Evolutionary conservation across 1,139 yeast genomes (phyloP), one percentile per base, ranked within the genome.

Genomic region (Suhomyces anneliseae): DNA sequence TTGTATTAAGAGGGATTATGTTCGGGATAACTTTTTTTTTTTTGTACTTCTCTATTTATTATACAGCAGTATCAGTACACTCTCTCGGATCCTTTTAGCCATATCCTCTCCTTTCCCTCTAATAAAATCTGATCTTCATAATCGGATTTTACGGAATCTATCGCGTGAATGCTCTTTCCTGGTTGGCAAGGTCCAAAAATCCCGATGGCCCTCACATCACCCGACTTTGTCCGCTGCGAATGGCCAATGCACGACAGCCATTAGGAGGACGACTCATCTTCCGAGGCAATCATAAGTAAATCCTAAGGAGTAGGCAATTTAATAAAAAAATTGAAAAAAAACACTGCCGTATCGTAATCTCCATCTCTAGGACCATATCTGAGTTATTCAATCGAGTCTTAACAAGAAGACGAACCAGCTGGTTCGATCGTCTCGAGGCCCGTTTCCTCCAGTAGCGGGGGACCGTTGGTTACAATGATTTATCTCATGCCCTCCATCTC

Each of bases 211-310:
- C n/a, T 7, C 7, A 29, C 9, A 29, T 24, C 48, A 45, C 48
- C 48, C 48, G 48, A 39, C 24, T 27, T 42, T 38, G 36, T 34
- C 48, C 48, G 45, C 40, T 36, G 41, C 40, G 27, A 39, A 36
- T 33, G 8, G 12, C 34, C 27, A 27, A 34, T 36, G 38, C 41
- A 26, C 31, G 32, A 44, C 44, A 42, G 34, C 40, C 24, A 14
- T 27, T 24, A 46, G 37, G 47, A 34, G 41, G 45, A 43, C 36
- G 47, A 43, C 46, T 43, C 49, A 46, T 43, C 40, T 47, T 47
- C 50, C 50, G 50, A 47, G 50, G 50, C 36, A 10, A 27, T 41
- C 45, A 11, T 11, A 35, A 15, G 10, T 27, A 10, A 8, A 8
- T 8, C 26, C 26, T 12, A 11, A 27, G 26, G 27, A 35, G 4